Base-by-base conservation (phyloP, 345 rosid species). In the Syzygium aromaticum region DNA sequence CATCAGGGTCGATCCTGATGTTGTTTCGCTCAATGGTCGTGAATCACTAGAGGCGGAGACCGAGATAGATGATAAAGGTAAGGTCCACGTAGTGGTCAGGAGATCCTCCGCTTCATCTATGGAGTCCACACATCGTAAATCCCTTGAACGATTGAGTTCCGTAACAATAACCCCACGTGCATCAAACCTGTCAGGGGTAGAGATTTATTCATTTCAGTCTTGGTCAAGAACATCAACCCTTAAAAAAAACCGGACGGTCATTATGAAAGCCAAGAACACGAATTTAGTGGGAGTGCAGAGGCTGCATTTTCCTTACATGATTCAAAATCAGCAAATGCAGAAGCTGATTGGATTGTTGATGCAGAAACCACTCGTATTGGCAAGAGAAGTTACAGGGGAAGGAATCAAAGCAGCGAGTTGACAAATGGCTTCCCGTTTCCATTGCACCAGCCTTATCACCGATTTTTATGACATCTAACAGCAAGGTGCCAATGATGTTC, bases 21-120 rank as follows among this genome's bases (percentile, higher is more conserved):
- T 88, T 5, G 38, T 80, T 19, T 84, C 88, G 25, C 86, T 89
- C 27, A 40, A 84, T 51, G 88, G 86, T 56, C 1, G 51, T 5
- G 88, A 88, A 33, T 51, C 54, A 13, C 17, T 86, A 46, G 86
- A 89, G 86, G 77, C 88, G 4, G 90, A 89, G 10, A 85, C 86
- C 40, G 85, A 84, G 54, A 56, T 80, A 84, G 88, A 56, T 54
- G 77, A 8, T 38, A 77, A 86, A 30, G 90, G 90, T 43, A 84
- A 77, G 59, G 77, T 89, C 52, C 90, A 57, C 51, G 85, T 86
- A 25, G 53, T 77, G 53, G 80, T 89, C n/a, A 84, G 85, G 54
- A 63, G 84, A 49, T 86, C 89, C 23, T 54, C 85, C 12, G 23
- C 7, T 12, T 49, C 64, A 16, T 87, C 86, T 3, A 46, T 52